Base-by-base conservation (phyloP, 1,139 yeast genomes). In the Eremothecium gossypii region DNA sequence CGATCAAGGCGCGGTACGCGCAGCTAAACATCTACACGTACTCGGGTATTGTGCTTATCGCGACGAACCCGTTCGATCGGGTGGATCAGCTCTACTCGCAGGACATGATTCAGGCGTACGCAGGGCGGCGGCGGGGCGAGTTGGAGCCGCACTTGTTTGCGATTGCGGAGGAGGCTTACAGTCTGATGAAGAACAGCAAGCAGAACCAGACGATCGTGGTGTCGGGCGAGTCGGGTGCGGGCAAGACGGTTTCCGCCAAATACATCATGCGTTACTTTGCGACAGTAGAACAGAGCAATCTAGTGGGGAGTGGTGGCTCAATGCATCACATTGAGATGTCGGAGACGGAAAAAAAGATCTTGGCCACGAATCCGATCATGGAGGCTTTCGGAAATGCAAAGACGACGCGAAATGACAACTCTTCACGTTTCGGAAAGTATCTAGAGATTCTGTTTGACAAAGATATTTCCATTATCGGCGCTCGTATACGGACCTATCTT, bases 301-400 rank as follows among this genome's bases (percentile, higher is more conserved):
- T 60, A 27, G 54, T 53, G 31, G 46, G 57, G 31, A 63, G 65
- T 43, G 37, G 37, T 6, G 37, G 29, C 4, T 58, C 49, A 33
- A 58, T 61, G 44, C 55, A 73, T 55, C 69, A 68, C 47, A 75
- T 79, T 39, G 93, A 86, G 52, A 81, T 91, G 82, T 82, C 94
- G 36, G 84, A 83, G 47, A 93, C 93, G 27, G 98, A 91, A 66
- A 83, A 85, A 60, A 96, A 85, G 66, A 93, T 91, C 45, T 72
- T 91, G 58, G 98, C 98, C 12, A 91, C 98, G 1, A 91, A 91
- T 61, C 98, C 98, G 5, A 91, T 91, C 54, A 87, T 91, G 93
- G 98, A 91, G 67, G 94, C 97, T 1, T 91, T 91, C 64, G 98
- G 98, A 72, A 91, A 91, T 62, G 97, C 98, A 10, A 91, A 91